Conservation (phyloP, 495 filamentous ascomycete genomes). For the Hamigera avellanea region DNA sequence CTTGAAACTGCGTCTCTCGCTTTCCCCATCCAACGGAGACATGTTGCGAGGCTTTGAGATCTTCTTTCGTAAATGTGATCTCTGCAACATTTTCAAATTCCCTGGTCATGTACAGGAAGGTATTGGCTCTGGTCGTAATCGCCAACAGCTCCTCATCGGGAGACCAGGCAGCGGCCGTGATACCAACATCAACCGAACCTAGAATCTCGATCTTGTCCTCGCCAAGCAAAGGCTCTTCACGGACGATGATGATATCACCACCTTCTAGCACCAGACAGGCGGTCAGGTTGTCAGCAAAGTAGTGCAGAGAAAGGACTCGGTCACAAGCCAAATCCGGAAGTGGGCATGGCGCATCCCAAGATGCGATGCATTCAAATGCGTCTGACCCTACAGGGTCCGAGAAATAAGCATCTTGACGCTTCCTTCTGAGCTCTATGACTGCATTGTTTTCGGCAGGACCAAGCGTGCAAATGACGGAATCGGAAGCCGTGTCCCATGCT, state of each 20-base stretch:
- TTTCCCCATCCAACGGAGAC: slow-evolving; percentile 99
- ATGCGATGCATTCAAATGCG: slow-evolving; percentile 48
- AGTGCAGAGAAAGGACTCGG: slow-evolving; percentile 63
- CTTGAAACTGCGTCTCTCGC: slow-evolving; percentile 94
- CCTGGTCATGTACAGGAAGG: slow-evolving; percentile 84
- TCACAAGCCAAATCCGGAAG: slow-evolving; percentile 59
- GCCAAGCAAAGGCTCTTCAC: slow-evolving; percentile 56
- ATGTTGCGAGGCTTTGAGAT: slow-evolving; percentile 82
- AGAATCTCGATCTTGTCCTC: slow-evolving; percentile 84
- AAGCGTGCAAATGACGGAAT: slow-evolving; percentile 62
- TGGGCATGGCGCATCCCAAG: slow-evolving; percentile 75
- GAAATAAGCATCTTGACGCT: slow-evolving; percentile 25
- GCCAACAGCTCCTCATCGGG: slow-evolving; percentile 87
- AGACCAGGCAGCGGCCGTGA: slow-evolving; percentile 84
- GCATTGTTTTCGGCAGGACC: slow-evolving; percentile 53
- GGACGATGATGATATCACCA: slow-evolving; percentile 79
- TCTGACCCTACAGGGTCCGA: slow-evolving; percentile 24
- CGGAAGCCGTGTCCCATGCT: slow-evolving; percentile 64
- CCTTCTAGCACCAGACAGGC: slow-evolving; percentile 76
- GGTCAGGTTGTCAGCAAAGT: slow-evolving; percentile 67
- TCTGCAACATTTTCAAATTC: slow-evolving; percentile 75
- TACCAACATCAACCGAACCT: slow-evolving; percentile 84
- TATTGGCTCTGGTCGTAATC: slow-evolving; percentile 66
- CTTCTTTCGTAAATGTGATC: slow-evolving; percentile 56
- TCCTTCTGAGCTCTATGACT: slow-evolving; percentile 51